phyloP scores from a whole-genome alignment of 805 yeast genomes.

The Candida adriatica region DNA sequence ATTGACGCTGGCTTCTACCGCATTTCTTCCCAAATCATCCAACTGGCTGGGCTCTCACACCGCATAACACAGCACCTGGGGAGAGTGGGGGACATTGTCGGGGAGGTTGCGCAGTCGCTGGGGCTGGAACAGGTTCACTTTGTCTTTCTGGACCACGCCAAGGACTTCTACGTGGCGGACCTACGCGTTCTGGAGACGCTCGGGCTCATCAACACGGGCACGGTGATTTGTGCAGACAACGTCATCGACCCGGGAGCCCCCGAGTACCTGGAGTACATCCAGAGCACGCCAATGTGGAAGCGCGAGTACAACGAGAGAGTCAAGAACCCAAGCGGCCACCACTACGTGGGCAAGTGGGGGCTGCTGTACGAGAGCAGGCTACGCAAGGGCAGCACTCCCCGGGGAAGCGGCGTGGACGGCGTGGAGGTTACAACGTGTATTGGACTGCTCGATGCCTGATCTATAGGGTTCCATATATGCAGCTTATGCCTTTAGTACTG shows the following conservation, averaged over 20 bases:
- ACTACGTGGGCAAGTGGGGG: slow-evolving; percentile 34
- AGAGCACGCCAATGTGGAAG: slow-evolving; percentile 31
- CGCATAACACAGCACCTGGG: slow-evolving; percentile 13
- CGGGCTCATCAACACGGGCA: slow-evolving; percentile 33
- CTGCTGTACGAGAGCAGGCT: slow-evolving; percentile 31
- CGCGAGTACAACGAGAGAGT: slow-evolving; percentile 22
- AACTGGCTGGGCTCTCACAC: slow-evolving; percentile 15
- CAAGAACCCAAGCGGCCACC: slow-evolving; percentile 25
- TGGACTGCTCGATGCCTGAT: slow-evolving; percentile 9
- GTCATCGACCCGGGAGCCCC: slow-evolving; percentile 29
- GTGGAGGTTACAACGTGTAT: slow-evolving; percentile 17
- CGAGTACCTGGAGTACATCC: slow-evolving; percentile 33
- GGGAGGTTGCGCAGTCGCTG: slow-evolving; percentile 9
- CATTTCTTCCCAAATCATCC: slow-evolving; percentile 12
- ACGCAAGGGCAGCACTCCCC: slow-evolving; percentile 7
- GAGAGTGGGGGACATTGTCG: slow-evolving; percentile 11
- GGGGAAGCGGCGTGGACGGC: slow-evolving; percentile 6
- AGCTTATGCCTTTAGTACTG: slow-evolving; percentile 1
- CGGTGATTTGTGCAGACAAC: slow-evolving; percentile 34
- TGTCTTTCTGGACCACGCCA: slow-evolving; percentile 35
- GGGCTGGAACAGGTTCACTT: slow-evolving; percentile 25
- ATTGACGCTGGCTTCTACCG: slow-evolving; percentile 7
- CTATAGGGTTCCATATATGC: neutral
- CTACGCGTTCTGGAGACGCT: slow-evolving; percentile 34
- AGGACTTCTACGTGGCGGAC: slow-evolving; percentile 34